A percentile compares a stretch with the other conserved stretches of the same genome.
Evolutionary conservation across 345 rosid genomes (phyloP).

Genomic region (Orychophragmus violaceus): DNA sequence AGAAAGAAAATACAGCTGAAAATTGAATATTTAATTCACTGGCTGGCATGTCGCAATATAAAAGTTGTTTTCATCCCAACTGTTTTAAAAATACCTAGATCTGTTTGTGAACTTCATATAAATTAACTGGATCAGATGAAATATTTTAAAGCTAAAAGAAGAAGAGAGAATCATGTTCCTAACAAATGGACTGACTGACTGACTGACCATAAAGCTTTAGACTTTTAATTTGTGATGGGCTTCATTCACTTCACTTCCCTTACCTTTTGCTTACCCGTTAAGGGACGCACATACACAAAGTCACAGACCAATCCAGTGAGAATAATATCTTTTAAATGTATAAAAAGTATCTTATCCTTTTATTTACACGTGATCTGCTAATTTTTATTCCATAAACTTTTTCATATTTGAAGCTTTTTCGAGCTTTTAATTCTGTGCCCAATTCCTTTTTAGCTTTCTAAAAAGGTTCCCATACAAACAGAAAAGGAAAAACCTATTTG

Average conservation of each 20-base stretch:
- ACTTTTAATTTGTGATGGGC: neutral
- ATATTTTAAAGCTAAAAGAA: neutral
- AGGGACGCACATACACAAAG: conserved; percentile 20
- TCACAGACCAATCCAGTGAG: conserved; percentile 1
- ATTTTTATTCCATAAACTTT: conserved; percentile 11
- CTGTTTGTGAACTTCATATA: no score
- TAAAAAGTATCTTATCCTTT: neutral
- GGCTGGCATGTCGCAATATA: no score
- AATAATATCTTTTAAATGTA: no score
- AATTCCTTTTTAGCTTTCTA: conserved; percentile 7
- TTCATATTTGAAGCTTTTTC: neutral
- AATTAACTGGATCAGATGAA: no score
- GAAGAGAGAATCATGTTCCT: conserved; percentile 6
- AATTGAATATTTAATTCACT: no score
- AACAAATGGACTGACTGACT: conserved; percentile 1
- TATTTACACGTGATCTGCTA: conserved; percentile 17
- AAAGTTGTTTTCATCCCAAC: no score
- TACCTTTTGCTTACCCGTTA: conserved; percentile 19
- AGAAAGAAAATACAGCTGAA: no score
- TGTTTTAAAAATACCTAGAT: no score
- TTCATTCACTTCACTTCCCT: conserved; percentile 13
- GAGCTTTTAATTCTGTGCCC: conserved; percentile 23
- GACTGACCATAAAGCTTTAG: neutral
- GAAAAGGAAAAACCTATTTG: neutral
- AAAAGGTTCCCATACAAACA: neutral